Base-by-base conservation (phyloP, 2,329 filamentous ascomycete species). In the Colletotrichum melonis region DNA sequence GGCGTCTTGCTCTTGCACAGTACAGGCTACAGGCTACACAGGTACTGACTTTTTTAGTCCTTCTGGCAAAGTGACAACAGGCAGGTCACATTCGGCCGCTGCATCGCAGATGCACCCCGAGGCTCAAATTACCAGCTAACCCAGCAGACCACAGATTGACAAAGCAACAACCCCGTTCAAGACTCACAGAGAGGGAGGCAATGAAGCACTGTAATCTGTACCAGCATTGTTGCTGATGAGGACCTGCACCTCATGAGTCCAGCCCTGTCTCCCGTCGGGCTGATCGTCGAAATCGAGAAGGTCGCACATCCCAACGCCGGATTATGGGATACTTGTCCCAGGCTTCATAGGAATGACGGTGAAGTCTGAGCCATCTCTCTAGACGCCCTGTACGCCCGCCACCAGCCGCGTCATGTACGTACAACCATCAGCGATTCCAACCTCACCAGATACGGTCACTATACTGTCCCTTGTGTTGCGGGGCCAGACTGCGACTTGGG, bases 221-320 rank as follows among this genome's bases (percentile, higher is more conserved):
- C 32, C 8, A 9, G 11, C 32, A 2, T 35, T 35, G 4, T 35
- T 35, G 32, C 32, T 5, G 32, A 35, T 12, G 11, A 3, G 6
- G 28, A 30, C 32, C 32, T 24, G 52, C 35, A 12, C 3, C 58
- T 42, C 8, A 38, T 22, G 22, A 12, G 24, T 42, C 57, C 22
- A 28, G 58, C 58, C 59, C 52, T 68, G 32, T 35, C 24, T 26
- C 32, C 22, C 54, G 30, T 55, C 58, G 42, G 59, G 54, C 54
- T 69, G 58, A 55, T 69, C 38, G 12, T 64, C 42, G 32, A 35
- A 52, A 63, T 63, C 38, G 28, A 72, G 58, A 63, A 72, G 58
- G 52, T 58, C 60, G 38, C 22, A n/a, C 11, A 32, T 14, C 32
- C 30, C 49, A 35, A 64, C 57, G 7, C 35, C 38, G 59, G 11